A percentile compares a stretch with the other conserved stretches of the same genome.
Evolutionary conservation across 345 rosid genomes (phyloP).

Genomic region (Fremontodendron californicum): DNA sequence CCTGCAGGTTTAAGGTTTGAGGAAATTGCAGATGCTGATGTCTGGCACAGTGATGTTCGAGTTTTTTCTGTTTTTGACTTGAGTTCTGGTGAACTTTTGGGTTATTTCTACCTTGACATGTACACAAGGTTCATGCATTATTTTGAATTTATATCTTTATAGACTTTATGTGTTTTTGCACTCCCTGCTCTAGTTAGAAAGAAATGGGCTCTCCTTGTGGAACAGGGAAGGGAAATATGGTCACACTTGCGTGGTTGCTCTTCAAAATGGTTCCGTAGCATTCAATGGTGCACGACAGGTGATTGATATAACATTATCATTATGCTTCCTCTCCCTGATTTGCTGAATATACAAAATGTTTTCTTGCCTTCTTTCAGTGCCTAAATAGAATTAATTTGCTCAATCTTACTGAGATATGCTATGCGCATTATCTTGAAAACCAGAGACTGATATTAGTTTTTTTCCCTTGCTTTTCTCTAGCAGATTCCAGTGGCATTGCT

Average conservation of each 20-base stretch:
- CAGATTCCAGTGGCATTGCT: slow-evolving; percentile 76
- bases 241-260: slow-evolving; percentile 79
- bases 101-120: slow-evolving; percentile 89
- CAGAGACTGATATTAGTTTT: not conserved
- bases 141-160: slow-evolving; percentile 4
- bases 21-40: slow-evolving; percentile 59
- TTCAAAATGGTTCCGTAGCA: slow-evolving; percentile 72
- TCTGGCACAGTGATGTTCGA: slow-evolving; percentile 72
- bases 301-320: not conserved
- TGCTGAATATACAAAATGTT: not conserved
- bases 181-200: slow-evolving; percentile 13
- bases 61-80: slow-evolving; percentile 77
- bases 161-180: slow-evolving; percentile 10
- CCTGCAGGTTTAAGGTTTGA: slow-evolving; percentile 73
- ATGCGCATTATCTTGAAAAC: slow-evolving; percentile 14
- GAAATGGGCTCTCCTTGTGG: slow-evolving; percentile 17
- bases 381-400: not conserved
- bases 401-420: slow-evolving; percentile 11
- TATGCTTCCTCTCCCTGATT: not conserved
- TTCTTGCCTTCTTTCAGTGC: slow-evolving; percentile 11
- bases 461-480: slow-evolving; percentile 13
- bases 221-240: slow-evolving; percentile 84
- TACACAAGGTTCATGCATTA: slow-evolving; percentile 52
- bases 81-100: slow-evolving; percentile 71
- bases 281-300: slow-evolving; percentile 65